Conservation (phyloP, 495 filamentous ascomycete genomes). For the Rusavskia elegans region DNA sequence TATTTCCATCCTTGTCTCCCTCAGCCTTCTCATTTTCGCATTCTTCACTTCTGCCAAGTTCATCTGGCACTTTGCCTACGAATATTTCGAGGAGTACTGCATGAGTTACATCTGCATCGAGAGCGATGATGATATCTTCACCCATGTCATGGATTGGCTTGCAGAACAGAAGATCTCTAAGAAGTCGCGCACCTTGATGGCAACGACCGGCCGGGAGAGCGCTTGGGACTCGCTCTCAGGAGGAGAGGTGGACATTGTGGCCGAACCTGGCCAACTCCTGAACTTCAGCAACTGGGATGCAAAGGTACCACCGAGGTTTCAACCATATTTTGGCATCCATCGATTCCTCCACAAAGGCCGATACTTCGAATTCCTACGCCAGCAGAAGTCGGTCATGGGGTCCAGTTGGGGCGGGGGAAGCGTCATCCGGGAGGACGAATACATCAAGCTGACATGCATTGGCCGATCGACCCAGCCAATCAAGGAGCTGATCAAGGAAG, state of each 20-base stretch:
- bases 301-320: constrained; percentile 29
- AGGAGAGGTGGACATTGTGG: constrained; percentile 17
- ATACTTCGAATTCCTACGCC: constrained; percentile 23
- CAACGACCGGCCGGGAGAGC: constrained; percentile 34
- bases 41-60: constrained; percentile 36
- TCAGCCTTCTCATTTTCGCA: constrained; percentile 31
- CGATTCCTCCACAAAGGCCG: constrained; percentile 24
- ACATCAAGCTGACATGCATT: constrained; percentile 28
- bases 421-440: constrained; percentile 23
- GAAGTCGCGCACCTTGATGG: constrained; percentile 37
- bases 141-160: constrained; percentile 44
- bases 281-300: constrained; percentile 28
- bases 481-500: constrained; percentile 41
- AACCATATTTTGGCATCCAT: constrained; percentile 30
- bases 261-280: constrained; percentile 14
- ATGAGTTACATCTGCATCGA: constrained; percentile 39
- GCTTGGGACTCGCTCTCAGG: constrained; percentile 36
- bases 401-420: constrained; percentile 5
- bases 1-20: constrained; percentile 50
- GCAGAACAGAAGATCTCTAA: constrained; percentile 34
- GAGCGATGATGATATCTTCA: constrained; percentile 42
- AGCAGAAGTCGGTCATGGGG: constrained; percentile 14
- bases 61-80: constrained; percentile 25
- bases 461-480: constrained; percentile 41
- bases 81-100: constrained; percentile 25